Base-by-base conservation (phyloP, 345 rosid species). In the Hypericum androsaemum region DNA sequence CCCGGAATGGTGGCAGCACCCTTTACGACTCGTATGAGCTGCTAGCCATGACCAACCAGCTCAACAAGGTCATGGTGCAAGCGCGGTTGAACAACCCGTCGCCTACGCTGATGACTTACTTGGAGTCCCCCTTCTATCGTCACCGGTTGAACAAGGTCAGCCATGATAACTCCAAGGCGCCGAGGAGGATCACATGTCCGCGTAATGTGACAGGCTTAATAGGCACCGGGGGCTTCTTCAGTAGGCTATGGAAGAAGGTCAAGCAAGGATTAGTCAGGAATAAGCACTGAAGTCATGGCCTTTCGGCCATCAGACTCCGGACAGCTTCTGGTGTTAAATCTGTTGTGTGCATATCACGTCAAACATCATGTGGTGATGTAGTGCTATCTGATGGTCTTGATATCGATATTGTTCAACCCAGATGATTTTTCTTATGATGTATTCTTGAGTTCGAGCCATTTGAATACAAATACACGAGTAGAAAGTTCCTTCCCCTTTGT, bases 21-120 rank as follows among this genome's bases (percentile, higher is more conserved):
- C 70, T 81, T 44, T 76, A 63, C 10, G 76, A 77, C 70, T 73
- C 76, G 0, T 73, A 38, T 0, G 88, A 78, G 62, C 71, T 78
- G 57, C 56, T 44, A 32, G 76, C 78, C 0, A 53, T 81, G 44
- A 67, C 69, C 6, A 49, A 12, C 35, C 80, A 76, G 43, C 70
- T 82, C 56, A 74, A 73, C 74, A 70, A 52, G 62, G 84, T 66
- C 14, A 70, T 79, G 32, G 4, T 22, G 51, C 69, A 48, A 6
- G 59, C 1, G 4, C 32, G 43, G 41, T 42, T 74, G 0, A 47
- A 36, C 0, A 9, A 50, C 11, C 63, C 74, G 4, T 71, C 76
- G 0, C 71, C 59, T 0, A 44, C 65, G 32, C 41, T 53, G 43
- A 16, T 39, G 43, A 43, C 37, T 43, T 42, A 39, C 59, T 35